A percentile compares a stretch with the other conserved stretches of the same genome.
These are phyloP conservation scores for Ophiocordyceps camponoti-leonardi DNA, from an alignment of 2,329 filamentous ascomycete genomes.

Conservation along the genomic window DNA sequence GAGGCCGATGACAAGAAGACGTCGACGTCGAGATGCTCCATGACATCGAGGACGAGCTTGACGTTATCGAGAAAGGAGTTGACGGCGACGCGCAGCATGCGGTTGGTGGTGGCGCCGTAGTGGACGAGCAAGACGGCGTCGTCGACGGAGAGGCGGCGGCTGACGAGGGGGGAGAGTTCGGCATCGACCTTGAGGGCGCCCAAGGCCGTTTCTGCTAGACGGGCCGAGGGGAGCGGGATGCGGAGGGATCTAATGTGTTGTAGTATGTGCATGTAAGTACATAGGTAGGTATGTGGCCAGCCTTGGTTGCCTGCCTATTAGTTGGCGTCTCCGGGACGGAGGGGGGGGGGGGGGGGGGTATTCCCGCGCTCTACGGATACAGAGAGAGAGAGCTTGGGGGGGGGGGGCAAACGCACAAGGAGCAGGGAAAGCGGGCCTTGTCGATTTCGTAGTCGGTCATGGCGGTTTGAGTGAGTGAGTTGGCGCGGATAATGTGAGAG, in stretches of 20 bases:
- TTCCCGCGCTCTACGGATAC: too few species aligned
- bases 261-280: too few species aligned
- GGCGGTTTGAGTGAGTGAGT: too few species aligned
- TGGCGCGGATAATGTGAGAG: too few species aligned
- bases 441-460: neutral
- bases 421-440: conserved; percentile 38
- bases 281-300: too few species aligned
- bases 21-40: conserved; percentile 80
- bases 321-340: conserved; percentile 2
- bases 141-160: conserved; percentile 47
- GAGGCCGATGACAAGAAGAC: too few species aligned
- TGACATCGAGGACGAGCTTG: conserved; percentile 68
- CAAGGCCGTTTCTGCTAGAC: conserved; percentile 61
- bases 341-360: conserved; percentile 5
- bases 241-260: conserved; percentile 41
- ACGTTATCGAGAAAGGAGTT: conserved; percentile 93
- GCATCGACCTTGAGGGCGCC: conserved; percentile 67
- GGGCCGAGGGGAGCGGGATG: conserved; percentile 65
- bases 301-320: too few species aligned
- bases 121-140: conserved; percentile 44
- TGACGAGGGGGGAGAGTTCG: conserved; percentile 75
- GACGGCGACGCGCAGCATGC: conserved; percentile 90
- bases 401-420: conserved; percentile 34
- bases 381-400: too few species aligned
- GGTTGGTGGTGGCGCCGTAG: conserved; percentile 81